These are phyloP conservation scores for Neoascochyta sp. DNA, from an alignment of 2,329 filamentous ascomycete genomes.

Conservation along the genomic window DNA sequence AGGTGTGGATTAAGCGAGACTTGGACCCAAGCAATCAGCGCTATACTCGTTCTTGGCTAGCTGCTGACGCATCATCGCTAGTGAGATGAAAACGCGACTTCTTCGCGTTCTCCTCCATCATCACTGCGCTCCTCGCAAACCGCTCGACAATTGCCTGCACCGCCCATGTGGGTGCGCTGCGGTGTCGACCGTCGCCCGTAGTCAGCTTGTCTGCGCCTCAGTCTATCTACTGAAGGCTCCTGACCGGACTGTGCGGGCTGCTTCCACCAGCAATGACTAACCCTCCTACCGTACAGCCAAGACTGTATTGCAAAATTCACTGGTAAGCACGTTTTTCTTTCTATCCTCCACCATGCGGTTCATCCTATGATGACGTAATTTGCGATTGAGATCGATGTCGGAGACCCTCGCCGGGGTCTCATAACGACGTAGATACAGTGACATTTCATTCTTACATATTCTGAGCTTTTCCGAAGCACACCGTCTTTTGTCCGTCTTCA, in stretches of 20 bases:
- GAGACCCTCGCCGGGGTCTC: conserved; percentile 89
- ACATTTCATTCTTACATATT: conserved; percentile 99
- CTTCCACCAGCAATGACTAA: conserved; percentile 1
- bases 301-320: no score
- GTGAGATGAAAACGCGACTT: no score
- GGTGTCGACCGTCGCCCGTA: no score
- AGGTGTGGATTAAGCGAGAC: no score
- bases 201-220: neutral
- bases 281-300: no score
- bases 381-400: conserved; percentile 90
- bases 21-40: no score
- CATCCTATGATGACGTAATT: conserved; percentile 89
- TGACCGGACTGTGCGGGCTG: neutral
- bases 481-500: neutral
- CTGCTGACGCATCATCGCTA: no score
- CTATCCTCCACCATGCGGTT: conserved; percentile 2
- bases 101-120: neutral
- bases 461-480: conserved; percentile 57
- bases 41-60: no score
- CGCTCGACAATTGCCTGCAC: neutral
- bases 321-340: conserved; percentile 20
- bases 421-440: conserved; percentile 70
- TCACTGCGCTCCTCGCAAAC: conserved; percentile 1
- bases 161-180: conserved; percentile 3
- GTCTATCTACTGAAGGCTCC: neutral